phyloP scores from a whole-genome alignment of 2,329 filamentous ascomycete species.

The Exserohilum turcica region DNA sequence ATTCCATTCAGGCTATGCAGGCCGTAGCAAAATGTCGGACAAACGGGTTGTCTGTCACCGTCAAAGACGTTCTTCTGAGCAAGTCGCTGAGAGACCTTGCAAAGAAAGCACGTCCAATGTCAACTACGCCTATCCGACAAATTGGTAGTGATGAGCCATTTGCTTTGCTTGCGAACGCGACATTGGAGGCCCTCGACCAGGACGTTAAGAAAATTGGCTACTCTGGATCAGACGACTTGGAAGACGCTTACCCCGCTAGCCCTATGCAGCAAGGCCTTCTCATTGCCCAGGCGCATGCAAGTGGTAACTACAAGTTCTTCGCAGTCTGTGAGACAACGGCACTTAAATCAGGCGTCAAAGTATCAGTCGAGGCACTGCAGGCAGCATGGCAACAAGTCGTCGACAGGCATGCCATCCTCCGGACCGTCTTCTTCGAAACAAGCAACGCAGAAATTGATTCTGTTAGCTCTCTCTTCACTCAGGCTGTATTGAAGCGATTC shows the following conservation, averaged over 20 bases:
- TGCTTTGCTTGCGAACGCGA: background rate
- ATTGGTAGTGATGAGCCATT: background rate
- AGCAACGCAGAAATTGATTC: too few relatives aligned
- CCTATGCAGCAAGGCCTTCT: constrained; percentile 8
- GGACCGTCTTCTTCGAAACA: too few relatives aligned
- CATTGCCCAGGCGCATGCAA: background rate
- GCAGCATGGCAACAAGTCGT: too few relatives aligned
- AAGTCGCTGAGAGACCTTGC: background rate
- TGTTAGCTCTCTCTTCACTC: too few relatives aligned
- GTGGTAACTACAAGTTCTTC: background rate
- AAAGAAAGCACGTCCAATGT: background rate
- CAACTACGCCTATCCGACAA: background rate
- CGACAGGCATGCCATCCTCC: too few relatives aligned
- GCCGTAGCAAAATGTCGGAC: background rate
- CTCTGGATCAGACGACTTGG: constrained; percentile 1
- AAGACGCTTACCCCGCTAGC: constrained; percentile 10
- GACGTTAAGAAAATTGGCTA: background rate
- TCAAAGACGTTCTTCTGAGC: background rate
- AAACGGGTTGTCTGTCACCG: background rate
- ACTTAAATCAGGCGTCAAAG: background rate
- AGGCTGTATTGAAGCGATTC: too few relatives aligned
- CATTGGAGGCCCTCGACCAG: background rate
- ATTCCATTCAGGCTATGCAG: constrained; percentile 1
- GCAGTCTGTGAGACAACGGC: background rate
- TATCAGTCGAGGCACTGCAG: background rate